Evolutionary conservation across 805 yeast genomes (phyloP).

Genomic region (Nakazawaea peltata): DNA sequence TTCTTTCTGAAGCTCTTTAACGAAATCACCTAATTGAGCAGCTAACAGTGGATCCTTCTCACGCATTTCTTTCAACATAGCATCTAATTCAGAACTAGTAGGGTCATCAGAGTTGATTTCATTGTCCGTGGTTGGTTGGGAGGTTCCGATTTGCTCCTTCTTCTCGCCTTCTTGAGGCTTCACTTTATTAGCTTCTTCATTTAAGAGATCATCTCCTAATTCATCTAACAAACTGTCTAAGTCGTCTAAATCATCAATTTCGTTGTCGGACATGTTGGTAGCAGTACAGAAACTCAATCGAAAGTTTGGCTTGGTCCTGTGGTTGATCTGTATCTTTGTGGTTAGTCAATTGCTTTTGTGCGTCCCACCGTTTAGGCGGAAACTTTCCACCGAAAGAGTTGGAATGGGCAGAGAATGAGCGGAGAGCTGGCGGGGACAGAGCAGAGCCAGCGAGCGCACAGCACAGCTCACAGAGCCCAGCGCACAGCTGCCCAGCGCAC

Average conservation of each 20-base stretch:
- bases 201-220: conserved; percentile 62
- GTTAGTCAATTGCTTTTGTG: too few species aligned
- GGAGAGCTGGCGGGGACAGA: too few species aligned
- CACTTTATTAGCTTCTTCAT: conserved; percentile 23
- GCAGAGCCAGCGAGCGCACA: too few species aligned
- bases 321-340: too few species aligned
- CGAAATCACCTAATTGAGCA: conserved; percentile 15
- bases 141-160: conserved; percentile 6
- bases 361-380: too few species aligned
- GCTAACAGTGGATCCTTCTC: conserved; percentile 20
- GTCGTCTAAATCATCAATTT: conserved; percentile 53
- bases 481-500: too few species aligned
- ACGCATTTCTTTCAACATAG: conserved; percentile 17
- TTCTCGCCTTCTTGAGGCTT: conserved; percentile 13
- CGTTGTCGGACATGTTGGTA: too few species aligned
- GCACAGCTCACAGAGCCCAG: too few species aligned
- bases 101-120: conserved; percentile 15
- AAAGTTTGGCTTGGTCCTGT: too few species aligned
- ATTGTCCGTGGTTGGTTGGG: conserved; percentile 9
- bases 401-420: too few species aligned
- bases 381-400: too few species aligned
- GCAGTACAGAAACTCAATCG: too few species aligned
- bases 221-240: conserved; percentile 83
- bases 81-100: conserved; percentile 15
- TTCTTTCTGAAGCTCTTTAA: conserved; percentile 19